Conservation (phyloP, 2,329 filamentous ascomycete genomes). For the Pseudogymnoascus verrucosus region DNA sequence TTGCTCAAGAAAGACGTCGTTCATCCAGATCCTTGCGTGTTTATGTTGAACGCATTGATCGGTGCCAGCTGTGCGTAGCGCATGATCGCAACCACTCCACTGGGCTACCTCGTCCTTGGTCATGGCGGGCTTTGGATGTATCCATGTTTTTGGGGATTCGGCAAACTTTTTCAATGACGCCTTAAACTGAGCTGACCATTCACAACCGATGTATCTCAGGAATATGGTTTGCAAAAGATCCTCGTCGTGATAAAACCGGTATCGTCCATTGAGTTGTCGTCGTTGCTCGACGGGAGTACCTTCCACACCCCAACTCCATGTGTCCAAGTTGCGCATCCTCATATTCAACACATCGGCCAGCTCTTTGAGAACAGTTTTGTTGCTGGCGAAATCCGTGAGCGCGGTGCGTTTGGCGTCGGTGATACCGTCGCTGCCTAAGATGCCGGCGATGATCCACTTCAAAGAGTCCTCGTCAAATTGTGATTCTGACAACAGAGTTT, state of each 20-base stretch:
- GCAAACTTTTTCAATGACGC: slow-evolving; percentile 25
- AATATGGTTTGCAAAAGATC: slow-evolving; percentile 48
- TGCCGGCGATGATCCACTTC: slow-evolving; percentile 36
- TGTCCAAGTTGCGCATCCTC: slow-evolving; percentile 41
- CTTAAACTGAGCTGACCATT: slow-evolving; percentile 40
- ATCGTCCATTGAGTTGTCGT: slow-evolving; percentile 48
- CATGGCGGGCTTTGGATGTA: slow-evolving; percentile 22
- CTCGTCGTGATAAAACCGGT: slow-evolving; percentile 51
- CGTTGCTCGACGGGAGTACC: slow-evolving; percentile 42
- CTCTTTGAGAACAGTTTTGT: slow-evolving; percentile 41
- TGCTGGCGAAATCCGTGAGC: slow-evolving; percentile 41
- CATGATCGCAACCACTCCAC: neutral
- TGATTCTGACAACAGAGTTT: slow-evolving; percentile 3
- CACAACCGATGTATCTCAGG: slow-evolving; percentile 43
- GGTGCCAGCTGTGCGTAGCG: neutral
- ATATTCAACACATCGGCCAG: slow-evolving; percentile 51
- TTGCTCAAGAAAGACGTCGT: slow-evolving; percentile 48
- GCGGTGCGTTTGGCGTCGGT: slow-evolving; percentile 41
- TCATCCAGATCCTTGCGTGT: slow-evolving; percentile 36
- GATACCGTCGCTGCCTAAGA: slow-evolving; percentile 43
- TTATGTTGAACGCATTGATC: slow-evolving; percentile 27
- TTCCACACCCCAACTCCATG: slow-evolving; percentile 41
- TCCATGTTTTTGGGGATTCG: slow-evolving; percentile 13
- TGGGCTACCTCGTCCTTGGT: slow-evolving; percentile 19
- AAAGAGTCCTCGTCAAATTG: slow-evolving; percentile 36